Conservation (phyloP, 371 early-diverging fungal genomes). For the Parasitella parasitica region DNA sequence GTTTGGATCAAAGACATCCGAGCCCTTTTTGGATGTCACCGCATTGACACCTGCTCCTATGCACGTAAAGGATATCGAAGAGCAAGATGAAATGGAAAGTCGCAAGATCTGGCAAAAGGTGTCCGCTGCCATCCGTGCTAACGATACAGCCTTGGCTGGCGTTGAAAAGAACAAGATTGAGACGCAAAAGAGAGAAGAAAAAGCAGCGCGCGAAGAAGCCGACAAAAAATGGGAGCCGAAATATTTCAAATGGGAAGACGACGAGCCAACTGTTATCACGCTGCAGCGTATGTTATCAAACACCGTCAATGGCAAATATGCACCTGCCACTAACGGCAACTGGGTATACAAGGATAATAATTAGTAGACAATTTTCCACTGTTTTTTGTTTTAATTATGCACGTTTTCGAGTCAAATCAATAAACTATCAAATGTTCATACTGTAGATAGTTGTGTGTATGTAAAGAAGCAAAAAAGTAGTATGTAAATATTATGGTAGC, state of each 20-base stretch:
- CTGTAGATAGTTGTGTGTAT: too few species aligned
- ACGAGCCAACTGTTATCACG: slow-evolving; percentile 40
- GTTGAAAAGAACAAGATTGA: slow-evolving; percentile 71
- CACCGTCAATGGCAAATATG: slow-evolving; percentile 38
- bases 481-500: too few species aligned
- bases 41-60: slow-evolving; percentile 34
- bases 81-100: slow-evolving; percentile 65
- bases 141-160: slow-evolving; percentile 67
- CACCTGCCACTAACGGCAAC: slow-evolving; percentile 38
- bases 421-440: not conserved
- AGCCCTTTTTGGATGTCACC: slow-evolving; percentile 61
- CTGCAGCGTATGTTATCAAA: slow-evolving; percentile 36
- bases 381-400: not conserved
- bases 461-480: not conserved
- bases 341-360: slow-evolving; percentile 33
- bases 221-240: slow-evolving; percentile 60
- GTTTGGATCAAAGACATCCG: slow-evolving; percentile 41
- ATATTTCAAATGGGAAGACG: slow-evolving; percentile 54
- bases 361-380: not conserved
- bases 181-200: slow-evolving; percentile 66
- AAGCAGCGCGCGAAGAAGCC: slow-evolving; percentile 57
- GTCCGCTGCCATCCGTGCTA: slow-evolving; percentile 63
- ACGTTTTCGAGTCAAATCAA: not conserved
- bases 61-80: slow-evolving; percentile 44
- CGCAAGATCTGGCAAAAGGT: slow-evolving; percentile 72